These are phyloP conservation scores for Irpex rosettiformis DNA, from an alignment of 1,284 basidiomycete genomes.

Conservation along the genomic window DNA sequence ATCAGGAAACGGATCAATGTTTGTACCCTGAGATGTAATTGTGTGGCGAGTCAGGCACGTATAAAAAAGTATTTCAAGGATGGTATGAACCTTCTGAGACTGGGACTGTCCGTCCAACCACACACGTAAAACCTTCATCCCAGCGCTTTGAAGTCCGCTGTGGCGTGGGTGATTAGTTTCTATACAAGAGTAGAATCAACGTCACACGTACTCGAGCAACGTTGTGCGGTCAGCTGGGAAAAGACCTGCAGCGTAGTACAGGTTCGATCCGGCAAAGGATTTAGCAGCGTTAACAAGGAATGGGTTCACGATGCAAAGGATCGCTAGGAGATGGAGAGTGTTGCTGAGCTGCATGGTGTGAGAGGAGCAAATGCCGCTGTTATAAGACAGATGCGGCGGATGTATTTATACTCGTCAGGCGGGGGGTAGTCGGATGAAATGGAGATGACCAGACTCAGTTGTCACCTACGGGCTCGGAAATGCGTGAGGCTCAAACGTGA, in stretches of 20 bases:
- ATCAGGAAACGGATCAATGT: constrained; percentile 27
- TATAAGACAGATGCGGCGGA: not conserved
- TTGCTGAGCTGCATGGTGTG: not conserved
- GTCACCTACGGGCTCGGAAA: not conserved
- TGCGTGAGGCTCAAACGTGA: not conserved
- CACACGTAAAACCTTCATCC: constrained; percentile 31
- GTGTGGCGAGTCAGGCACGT: not conserved
- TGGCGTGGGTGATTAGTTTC: not conserved
- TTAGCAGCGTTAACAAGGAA: constrained; percentile 22
- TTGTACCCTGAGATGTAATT: constrained; percentile 28
- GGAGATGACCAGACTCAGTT: not conserved
- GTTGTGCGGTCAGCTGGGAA: constrained; percentile 22
- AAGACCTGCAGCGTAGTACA: constrained; percentile 32
- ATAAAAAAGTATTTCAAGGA: not conserved
- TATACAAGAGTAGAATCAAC: not conserved
- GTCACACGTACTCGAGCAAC: constrained; percentile 23
- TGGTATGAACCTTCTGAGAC: constrained; percentile 20
- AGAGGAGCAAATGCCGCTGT: not conserved
- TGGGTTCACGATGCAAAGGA: not conserved
- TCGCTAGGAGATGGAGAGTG: not conserved
- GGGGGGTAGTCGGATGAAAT: not conserved
- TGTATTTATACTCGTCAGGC: not conserved
- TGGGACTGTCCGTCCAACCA: constrained; percentile 31
- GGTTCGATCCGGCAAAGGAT: constrained; percentile 30
- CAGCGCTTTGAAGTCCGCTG: constrained; percentile 29